phyloP scores from a whole-genome alignment of 129 eudicot species.

The Rutidosis leptorrhynchoides region DNA sequence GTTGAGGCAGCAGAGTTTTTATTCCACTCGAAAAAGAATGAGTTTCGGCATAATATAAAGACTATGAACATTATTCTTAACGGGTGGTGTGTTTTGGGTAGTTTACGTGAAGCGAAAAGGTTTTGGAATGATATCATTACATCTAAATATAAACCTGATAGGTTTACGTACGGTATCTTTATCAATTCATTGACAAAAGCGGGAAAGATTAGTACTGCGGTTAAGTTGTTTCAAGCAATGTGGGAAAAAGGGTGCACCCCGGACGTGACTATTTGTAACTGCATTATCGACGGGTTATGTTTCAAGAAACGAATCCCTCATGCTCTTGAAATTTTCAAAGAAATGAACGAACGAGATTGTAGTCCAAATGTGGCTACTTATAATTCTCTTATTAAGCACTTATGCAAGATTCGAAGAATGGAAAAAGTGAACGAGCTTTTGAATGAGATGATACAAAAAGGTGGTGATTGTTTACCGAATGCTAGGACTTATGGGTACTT shows the following conservation, averaged over 20 bases:
- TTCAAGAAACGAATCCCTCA: slow-evolving; percentile 84
- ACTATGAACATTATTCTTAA: slow-evolving; percentile 73
- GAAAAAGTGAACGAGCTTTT: slow-evolving; percentile 63
- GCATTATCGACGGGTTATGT: slow-evolving; percentile 78
- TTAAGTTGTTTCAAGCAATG: slow-evolving; percentile 64
- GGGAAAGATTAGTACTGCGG: slow-evolving; percentile 67
- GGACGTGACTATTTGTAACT: slow-evolving; percentile 74
- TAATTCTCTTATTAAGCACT: slow-evolving; percentile 64
- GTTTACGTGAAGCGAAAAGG: slow-evolving; percentile 67
- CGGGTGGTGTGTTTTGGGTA: slow-evolving; percentile 85
- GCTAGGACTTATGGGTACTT: slow-evolving; percentile 59
- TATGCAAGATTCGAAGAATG: slow-evolving; percentile 80
- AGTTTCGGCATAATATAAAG: slow-evolving; percentile 55
- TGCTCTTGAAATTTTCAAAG: slow-evolving; percentile 57
- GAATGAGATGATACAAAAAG: slow-evolving; percentile 60
- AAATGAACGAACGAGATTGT: slow-evolving; percentile 60
- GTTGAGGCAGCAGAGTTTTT: slow-evolving; percentile 78
- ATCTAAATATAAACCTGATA: slow-evolving; percentile 57
- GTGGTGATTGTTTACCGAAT: slow-evolving; percentile 56
- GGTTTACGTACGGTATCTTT: slow-evolving; percentile 61
- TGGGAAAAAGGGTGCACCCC: slow-evolving; percentile 75
- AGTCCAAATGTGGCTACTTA: slow-evolving; percentile 62
- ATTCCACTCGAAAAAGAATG: slow-evolving; percentile 48
- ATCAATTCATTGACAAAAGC: slow-evolving; percentile 63
- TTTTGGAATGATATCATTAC: slow-evolving; percentile 74